These are phyloP conservation scores for Geranium rotundifolium DNA, from an alignment of 345 rosid genomes.

Conservation along the genomic window DNA sequence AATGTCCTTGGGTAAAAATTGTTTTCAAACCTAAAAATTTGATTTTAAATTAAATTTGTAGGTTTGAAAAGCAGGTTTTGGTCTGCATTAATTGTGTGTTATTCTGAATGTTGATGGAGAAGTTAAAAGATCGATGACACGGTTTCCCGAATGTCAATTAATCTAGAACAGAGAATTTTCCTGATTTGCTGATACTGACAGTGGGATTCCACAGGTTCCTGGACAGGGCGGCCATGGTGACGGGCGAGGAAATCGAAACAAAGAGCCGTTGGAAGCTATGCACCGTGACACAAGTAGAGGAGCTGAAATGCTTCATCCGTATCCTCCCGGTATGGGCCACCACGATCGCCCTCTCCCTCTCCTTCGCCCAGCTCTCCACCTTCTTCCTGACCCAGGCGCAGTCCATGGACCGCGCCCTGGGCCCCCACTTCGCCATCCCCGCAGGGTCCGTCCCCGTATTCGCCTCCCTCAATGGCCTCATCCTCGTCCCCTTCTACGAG, in stretches of 20 bases:
- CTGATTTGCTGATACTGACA: too few relatives aligned
- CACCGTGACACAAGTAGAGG: conserved; percentile 60
- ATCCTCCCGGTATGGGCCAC: conserved; percentile 48
- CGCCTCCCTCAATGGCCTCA: conserved; percentile 28
- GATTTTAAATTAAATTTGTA: too few relatives aligned
- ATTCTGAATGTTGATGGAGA: too few relatives aligned
- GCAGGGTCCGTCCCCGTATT: conserved; percentile 35
- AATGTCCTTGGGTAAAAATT: too few relatives aligned
- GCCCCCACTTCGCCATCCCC: conserved; percentile 32
- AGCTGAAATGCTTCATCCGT: conserved; percentile 37
- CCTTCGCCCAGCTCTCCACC: conserved; percentile 42
- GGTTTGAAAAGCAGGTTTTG: too few relatives aligned
- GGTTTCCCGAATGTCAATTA: too few relatives aligned
- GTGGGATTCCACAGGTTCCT: conserved; percentile 23
- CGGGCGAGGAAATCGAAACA: conserved; percentile 17
- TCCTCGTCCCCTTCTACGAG: conserved; percentile 42
- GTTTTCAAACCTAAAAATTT: too few relatives aligned
- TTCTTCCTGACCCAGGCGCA: conserved; percentile 41
- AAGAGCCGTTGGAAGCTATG: conserved; percentile 37
- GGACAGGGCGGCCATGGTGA: conserved; percentile 46
- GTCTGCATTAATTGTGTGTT: too few relatives aligned
- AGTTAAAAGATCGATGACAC: too few relatives aligned
- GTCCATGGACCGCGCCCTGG: conserved; percentile 35
- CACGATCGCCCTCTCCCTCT: conserved; percentile 39
- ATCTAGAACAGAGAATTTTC: too few relatives aligned